A percentile compares a stretch with the other conserved stretches of the same genome.
Conservation (phyloP, 176 grass and related monocot species). For the Avena insularis region DNA sequence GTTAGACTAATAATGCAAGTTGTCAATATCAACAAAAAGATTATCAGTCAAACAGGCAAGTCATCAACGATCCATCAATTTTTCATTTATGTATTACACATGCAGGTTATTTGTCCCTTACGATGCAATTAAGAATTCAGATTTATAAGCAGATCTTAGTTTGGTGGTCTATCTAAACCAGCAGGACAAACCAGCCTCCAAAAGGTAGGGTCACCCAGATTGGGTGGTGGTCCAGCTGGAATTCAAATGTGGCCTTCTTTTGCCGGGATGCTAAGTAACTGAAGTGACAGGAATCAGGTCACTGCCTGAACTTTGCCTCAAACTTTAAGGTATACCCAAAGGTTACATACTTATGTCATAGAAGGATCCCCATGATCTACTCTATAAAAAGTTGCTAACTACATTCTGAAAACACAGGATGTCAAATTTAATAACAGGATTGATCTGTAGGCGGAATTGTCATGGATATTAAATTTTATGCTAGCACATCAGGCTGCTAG, state of each 20-base stretch:
- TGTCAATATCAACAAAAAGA: background rate
- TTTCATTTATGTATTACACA: background rate
- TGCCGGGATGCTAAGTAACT: background rate
- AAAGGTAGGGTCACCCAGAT: constrained; percentile 1
- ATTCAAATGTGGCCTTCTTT: constrained; percentile 13
- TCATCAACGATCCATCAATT: background rate
- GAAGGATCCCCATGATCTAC: constrained; percentile 12
- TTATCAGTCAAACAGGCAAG: background rate
- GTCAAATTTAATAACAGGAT: background rate
- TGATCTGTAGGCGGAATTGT: background rate
- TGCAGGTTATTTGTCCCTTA: constrained; percentile 5
- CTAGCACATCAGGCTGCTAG: background rate
- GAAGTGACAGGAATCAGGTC: background rate
- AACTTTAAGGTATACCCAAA: constrained; percentile 14
- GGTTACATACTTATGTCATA: background rate
- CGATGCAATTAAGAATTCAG: background rate
- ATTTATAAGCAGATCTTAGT: background rate
- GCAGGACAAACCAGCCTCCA: background rate
- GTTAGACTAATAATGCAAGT: constrained; percentile 30
- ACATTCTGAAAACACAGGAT: constrained; percentile 34
- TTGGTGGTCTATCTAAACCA: background rate
- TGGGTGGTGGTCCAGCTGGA: background rate
- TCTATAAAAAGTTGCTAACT: background rate
- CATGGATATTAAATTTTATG: background rate
- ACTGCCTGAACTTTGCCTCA: background rate